Evolutionary conservation across 2,329 filamentous ascomycete species (phyloP).

Genomic region (Colletotrichum gigasporum): DNA sequence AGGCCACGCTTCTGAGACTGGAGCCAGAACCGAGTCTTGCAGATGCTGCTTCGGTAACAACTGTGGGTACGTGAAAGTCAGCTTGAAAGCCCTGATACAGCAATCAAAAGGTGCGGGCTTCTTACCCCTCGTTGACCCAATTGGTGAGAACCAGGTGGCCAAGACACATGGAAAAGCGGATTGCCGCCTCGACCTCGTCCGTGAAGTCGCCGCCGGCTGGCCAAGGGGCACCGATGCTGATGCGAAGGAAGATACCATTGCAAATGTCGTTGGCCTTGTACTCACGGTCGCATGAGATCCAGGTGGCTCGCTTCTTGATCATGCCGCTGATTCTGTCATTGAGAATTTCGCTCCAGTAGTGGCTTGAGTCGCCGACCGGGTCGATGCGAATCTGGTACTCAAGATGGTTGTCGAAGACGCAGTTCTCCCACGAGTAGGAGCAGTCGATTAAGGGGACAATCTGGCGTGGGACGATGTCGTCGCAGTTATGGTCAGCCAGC

Average conservation of each 20-base stretch:
- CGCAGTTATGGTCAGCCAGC: constrained; percentile 1
- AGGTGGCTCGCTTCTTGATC: neutral
- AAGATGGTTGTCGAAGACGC: constrained; percentile 14
- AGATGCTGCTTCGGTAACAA: constrained; percentile 18
- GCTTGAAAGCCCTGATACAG: rapidly evolving
- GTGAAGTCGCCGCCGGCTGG: neutral
- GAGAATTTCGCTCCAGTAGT: constrained; percentile 17
- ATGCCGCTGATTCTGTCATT: neutral
- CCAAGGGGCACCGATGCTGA: neutral
- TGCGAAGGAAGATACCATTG: constrained; percentile 1
- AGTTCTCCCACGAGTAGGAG: constrained; percentile 22
- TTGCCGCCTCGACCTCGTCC: constrained; percentile 2
- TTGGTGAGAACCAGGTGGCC: neutral
- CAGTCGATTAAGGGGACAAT: constrained; percentile 19
- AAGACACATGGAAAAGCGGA: constrained; percentile 7
- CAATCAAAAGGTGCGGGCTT: rapidly evolving
- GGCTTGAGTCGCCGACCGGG: constrained; percentile 10
- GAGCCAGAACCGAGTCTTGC: neutral
- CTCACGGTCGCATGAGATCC: neutral
- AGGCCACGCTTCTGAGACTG: too few relatives aligned
- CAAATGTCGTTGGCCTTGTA: constrained; percentile 5
- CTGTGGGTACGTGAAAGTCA: neutral
- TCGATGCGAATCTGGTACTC: constrained; percentile 18
- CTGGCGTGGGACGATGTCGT: neutral
- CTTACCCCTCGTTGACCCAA: constrained; percentile 13